Evolutionary conservation across 257 asterid genomes (phyloP), one percentile per base, ranked within the genome.

Genomic region (Penstemon newberryi): DNA sequence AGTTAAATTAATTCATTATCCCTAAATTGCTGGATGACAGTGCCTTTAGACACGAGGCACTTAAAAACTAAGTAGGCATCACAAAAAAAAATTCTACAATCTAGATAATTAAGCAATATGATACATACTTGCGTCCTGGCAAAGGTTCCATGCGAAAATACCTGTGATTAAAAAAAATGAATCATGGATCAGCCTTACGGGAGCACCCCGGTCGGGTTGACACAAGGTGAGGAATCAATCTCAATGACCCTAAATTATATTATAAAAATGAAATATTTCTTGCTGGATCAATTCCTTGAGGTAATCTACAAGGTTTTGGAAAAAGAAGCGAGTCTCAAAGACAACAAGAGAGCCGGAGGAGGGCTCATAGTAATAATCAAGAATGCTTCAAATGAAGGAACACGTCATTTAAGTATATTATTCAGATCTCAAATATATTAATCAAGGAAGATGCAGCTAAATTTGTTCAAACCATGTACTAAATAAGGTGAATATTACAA

Each of bases 71-170:
- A n/a, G 33, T 56, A 70, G 49, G 5, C n/a, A 49, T 54, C 50
- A 58, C 11, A 43, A 39, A 37, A 33, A 15, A 12, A 36, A 10
- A 60, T 25, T 25, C 25, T 2, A 54, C n/a, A 53, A 18, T 64
- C 69, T 6, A 64, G 10, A 59, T 18, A 60, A 75, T 46, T 4
- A 44, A 37, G 60, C 60, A 66, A 49, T 56, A 56, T 10, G 39
- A 66, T 52, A 67, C 99, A 60, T 89, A 93, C 99, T 93, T 93
- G 88, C 96, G 91, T 45, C 99, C 99, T 12, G 97, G 95, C 60
- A 85, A 77, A 82, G 99, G 97, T 66, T 93, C 99, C 88, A 88
- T 71, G 76, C 97, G 92, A 47, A 93, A 93, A 77, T 90, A 93
- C 88, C 99, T 93, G 88, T 44, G 69, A 69, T 62, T 57, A 61